Evolutionary conservation across 805 yeast genomes (phyloP).

Genomic region (Zygotorulaspora florentina): DNA sequence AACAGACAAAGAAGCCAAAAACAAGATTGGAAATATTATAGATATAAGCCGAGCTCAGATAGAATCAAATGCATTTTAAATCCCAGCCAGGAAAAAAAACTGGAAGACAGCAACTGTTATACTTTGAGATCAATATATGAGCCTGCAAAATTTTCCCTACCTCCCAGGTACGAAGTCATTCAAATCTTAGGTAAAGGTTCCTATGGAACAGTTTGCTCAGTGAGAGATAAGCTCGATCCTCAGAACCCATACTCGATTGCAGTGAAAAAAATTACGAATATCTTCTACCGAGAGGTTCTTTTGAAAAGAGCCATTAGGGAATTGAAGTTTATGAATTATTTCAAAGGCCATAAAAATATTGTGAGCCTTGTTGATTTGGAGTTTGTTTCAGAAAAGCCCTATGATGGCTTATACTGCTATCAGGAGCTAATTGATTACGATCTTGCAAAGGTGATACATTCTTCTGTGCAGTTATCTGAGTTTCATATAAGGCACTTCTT

Average conservation of each 20-base stretch:
- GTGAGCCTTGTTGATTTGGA: constrained; percentile 72
- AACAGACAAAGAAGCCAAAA: constrained; percentile 9
- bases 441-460: constrained; percentile 73
- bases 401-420: constrained; percentile 82
- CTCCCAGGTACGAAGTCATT: constrained; percentile 53
- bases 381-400: constrained; percentile 58
- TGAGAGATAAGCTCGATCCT: constrained; percentile 36
- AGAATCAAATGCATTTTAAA: constrained; percentile 12
- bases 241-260: constrained; percentile 47
- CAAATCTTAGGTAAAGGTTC: constrained; percentile 76
- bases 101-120: constrained; percentile 1
- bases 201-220: constrained; percentile 81
- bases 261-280: constrained; percentile 72
- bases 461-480: constrained; percentile 73
- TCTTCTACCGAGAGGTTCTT: constrained; percentile 62
- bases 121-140: constrained; percentile 39
- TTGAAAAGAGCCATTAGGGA: constrained; percentile 81
- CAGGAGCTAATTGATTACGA: constrained; percentile 85
- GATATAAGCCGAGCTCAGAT: constrained; percentile 14
- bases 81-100: constrained; percentile 10
- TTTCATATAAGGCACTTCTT: constrained; percentile 71
- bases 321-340: constrained; percentile 70
- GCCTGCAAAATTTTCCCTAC: constrained; percentile 57
- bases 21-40: constrained; percentile 14
- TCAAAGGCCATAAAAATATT: constrained; percentile 83